Percentiles rank a stretch among this genome's conserved stretches.
These are phyloP conservation scores for Sicyos baderoa DNA, from an alignment of 306 rosid species.

Conservation along the genomic window DNA sequence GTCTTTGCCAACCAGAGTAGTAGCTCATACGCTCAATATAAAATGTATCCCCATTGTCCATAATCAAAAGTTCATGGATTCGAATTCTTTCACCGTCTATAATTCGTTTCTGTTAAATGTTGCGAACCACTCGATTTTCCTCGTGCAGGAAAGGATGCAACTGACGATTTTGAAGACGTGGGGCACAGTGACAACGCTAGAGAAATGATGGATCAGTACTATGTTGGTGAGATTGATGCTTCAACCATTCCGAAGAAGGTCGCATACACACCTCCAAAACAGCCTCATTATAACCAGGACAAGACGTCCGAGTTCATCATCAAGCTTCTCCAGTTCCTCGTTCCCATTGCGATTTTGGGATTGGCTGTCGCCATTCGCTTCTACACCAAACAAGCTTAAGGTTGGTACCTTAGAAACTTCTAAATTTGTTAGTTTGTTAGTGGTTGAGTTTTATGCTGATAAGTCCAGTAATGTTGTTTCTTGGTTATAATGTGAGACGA, in stretches of 20 bases:
- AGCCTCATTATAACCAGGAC: slow-evolving; percentile 54
- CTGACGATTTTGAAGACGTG: slow-evolving; percentile 56
- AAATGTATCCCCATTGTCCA: no score
- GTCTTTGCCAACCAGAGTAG: no score
- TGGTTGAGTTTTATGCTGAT: no score
- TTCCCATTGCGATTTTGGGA: slow-evolving; percentile 50
- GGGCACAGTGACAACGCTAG: slow-evolving; percentile 49
- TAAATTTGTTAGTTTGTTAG: not conserved
- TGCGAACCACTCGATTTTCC: not conserved
- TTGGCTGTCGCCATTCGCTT: slow-evolving; percentile 42
- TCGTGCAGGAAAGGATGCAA: slow-evolving; percentile 45
- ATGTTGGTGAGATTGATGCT: slow-evolving; percentile 39
- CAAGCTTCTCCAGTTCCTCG: slow-evolving; percentile 50
- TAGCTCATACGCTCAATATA: no score
- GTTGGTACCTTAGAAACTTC: slow-evolving; percentile 4
- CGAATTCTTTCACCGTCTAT: no score
- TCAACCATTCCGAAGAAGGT: slow-evolving; percentile 37
- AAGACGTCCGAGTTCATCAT: slow-evolving; percentile 51
- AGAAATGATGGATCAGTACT: slow-evolving; percentile 42
- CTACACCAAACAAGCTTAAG: slow-evolving; percentile 39
- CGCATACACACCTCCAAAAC: slow-evolving; percentile 38
- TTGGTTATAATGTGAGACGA: not conserved
- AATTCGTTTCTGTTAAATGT: no score
- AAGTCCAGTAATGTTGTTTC: not conserved
- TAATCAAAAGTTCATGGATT: no score